Conservation (phyloP, 768 basidiomycete genomes). For the Hysterangium stoloniferum region DNA sequence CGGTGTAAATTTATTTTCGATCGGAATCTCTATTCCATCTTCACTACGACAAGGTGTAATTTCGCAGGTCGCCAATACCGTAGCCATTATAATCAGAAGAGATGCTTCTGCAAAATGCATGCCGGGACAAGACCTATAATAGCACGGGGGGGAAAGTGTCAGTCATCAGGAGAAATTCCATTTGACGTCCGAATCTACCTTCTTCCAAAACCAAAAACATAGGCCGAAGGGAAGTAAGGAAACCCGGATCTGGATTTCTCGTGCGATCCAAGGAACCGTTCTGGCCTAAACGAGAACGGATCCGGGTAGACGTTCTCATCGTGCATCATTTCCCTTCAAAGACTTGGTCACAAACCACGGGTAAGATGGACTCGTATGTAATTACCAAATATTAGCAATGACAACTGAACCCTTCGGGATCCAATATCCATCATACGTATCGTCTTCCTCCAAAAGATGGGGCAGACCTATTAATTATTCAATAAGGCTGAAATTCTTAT, state of each 20-base stretch:
- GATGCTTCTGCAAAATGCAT: conserved; percentile 13
- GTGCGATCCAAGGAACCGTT: conserved; percentile 24
- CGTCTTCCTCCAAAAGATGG: conserved; percentile 24
- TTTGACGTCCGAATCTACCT: conserved; percentile 14
- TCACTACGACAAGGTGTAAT: conserved; percentile 3
- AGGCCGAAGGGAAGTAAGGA: conserved; percentile 8
- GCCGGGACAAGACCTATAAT: conserved; percentile 12
- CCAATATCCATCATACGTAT: conserved; percentile 23
- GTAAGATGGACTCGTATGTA: background rate
- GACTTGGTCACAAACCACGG: background rate
- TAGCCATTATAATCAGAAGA: conserved; percentile 12
- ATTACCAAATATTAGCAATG: conserved; percentile 21
- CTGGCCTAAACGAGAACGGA: conserved; percentile 29
- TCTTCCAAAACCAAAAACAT: conserved; percentile 24
- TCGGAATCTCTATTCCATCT: conserved; percentile 4
- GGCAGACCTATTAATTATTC: conserved; percentile 16
- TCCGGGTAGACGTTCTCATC: conserved; percentile 29
- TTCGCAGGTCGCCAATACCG: conserved; percentile 10
- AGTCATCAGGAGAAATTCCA: background rate
- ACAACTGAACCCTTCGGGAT: conserved; percentile 25
- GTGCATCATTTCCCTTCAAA: conserved; percentile 26
- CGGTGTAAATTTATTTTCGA: background rate
- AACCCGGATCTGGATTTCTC: conserved; percentile 15
- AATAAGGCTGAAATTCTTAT: background rate
- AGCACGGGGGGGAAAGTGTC: conserved; percentile 4